Conservation (phyloP, 345 rosid genomes). For the Brassica napus region Da-Ae NC_063443.1:12451501-12452000, state of each 20-base stretch:
- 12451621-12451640: slow-evolving; percentile 32
- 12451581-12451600: slow-evolving; percentile 19
- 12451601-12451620: slow-evolving; percentile 30
- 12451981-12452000: slow-evolving; percentile 32
- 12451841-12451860: slow-evolving; percentile 27
- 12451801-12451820: slow-evolving; percentile 31
- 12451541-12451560: slow-evolving; percentile 33
- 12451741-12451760: slow-evolving; percentile 22
- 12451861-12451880: slow-evolving; percentile 21
- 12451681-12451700: slow-evolving; percentile 33
- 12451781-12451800: slow-evolving; percentile 33
- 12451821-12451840: slow-evolving; percentile 18
- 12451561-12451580: slow-evolving; percentile 15
- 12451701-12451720: slow-evolving; percentile 35
- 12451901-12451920: slow-evolving; percentile 28
- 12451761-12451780: slow-evolving; percentile 36
- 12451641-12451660: slow-evolving; percentile 31
- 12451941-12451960: slow-evolving; percentile 37
- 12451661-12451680: slow-evolving; percentile 28
- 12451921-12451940: slow-evolving; percentile 32
- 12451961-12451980: slow-evolving; percentile 24
- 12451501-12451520: slow-evolving; percentile 16
- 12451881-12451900: slow-evolving; percentile 38
- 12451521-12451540: slow-evolving; percentile 30
- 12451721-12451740: slow-evolving; percentile 28